Evolutionary conservation across 768 basidiomycete genomes (phyloP).

Genomic region (Termitomyces sp.): DNA sequence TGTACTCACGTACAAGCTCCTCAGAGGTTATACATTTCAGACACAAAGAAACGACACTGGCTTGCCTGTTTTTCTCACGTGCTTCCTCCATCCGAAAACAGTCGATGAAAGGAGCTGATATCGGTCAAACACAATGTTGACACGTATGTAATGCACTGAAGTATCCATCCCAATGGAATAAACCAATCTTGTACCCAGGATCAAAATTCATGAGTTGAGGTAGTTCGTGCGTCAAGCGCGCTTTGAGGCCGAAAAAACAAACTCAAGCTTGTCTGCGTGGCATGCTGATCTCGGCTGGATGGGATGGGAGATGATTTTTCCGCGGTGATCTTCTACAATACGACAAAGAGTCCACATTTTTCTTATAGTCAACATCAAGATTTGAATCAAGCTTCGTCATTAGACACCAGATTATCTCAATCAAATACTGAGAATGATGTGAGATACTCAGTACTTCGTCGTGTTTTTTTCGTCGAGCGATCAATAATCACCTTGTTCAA

Average conservation of each 20-base stretch:
- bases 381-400: neutral
- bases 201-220: neutral
- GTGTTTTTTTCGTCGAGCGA: neutral
- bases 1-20: too few relatives aligned
- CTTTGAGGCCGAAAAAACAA: neutral
- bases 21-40: too few relatives aligned
- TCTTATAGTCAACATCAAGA: neutral
- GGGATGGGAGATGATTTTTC: neutral
- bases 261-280: too few relatives aligned
- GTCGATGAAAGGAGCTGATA: too few relatives aligned
- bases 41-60: neutral
- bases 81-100: neutral
- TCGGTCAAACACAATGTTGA: too few relatives aligned
- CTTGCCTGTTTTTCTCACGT: neutral
- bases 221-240: neutral
- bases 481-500: constrained; percentile 17
- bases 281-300: neutral
- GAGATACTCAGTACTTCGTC: neutral
- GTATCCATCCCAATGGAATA: neutral
- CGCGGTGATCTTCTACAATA: too few relatives aligned
- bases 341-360: neutral
- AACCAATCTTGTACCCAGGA: neutral
- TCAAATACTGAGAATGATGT: neutral
- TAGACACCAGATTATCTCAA: neutral
- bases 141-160: neutral